Base-by-base conservation (phyloP, 1,284 basidiomycete species). In the Phellopilus nigrolimitatus region DNA sequence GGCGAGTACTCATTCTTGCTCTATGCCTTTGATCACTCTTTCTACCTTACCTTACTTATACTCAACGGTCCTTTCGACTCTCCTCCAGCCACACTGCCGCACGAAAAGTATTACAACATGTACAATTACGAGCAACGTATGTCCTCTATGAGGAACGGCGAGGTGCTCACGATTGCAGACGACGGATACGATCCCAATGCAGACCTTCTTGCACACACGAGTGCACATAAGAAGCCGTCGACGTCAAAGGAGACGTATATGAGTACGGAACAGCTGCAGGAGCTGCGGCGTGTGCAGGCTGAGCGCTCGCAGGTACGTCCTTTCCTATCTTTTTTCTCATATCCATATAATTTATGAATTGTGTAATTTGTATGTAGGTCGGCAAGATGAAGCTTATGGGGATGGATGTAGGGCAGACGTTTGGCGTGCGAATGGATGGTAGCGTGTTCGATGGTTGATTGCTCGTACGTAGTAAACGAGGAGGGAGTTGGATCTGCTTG, bases 41-140 rank as follows among this genome's bases (percentile, higher is more conserved):
- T 12, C 17, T 17, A 33, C 15, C 25, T 37, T 6, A 25, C 44
- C 42, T 37, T 31, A 30, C 9, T 2, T 22, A 37, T 5, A 22
- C 31, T 27, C 38, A 55, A 33, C 46, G 47, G 37, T 39, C 45
- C 21, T 21, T 6, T 50, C 19, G 19, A 15, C n/a, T 9, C 15
- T n/a, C 4, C 17, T 50, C 8, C 57, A 91, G 90, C 91, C 7
- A 93, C 91, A 2, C 74, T 94, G 2, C 88, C 92, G 2, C 86
- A 94, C 61, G 90, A 94, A 65, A 95, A 95, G 66, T 95, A 91
- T 66, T 94, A 94, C 67, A 79, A 91, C 62, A 88, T 94, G 74
- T 78, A 79, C 42, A 75, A 78, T 8, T 91, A 91, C 64, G 88
- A 91, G 56, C 72, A 73, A 21, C 81, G 87, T 41, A 94, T 94